phyloP scores from a whole-genome alignment of 2,329 filamentous ascomycete genomes.

The Nakataea oryzae region DNA sequence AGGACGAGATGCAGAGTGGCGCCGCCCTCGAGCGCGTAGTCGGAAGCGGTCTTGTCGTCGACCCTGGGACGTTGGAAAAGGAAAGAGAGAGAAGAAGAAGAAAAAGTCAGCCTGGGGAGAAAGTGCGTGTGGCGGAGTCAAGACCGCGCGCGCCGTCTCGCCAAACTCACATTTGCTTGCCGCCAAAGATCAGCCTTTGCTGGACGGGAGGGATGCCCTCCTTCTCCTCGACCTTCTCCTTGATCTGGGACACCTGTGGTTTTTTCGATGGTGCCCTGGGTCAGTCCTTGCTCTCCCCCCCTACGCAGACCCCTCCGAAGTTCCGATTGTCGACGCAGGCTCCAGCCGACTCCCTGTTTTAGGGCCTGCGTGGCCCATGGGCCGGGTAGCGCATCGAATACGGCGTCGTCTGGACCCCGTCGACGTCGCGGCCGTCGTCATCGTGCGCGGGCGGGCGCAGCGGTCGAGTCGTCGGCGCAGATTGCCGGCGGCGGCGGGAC shows the following conservation, averaged over 20 bases:
- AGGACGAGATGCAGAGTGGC: slow-evolving; percentile 93
- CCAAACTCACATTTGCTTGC: slow-evolving; percentile 81
- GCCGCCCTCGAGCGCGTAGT: slow-evolving; percentile 85
- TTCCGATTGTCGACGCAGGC: too few relatives aligned
- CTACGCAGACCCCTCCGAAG: too few relatives aligned
- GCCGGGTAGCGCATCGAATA: not conserved
- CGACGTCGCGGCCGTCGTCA: not conserved
- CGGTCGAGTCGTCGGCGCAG: not conserved
- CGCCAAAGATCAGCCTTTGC: slow-evolving; percentile 90
- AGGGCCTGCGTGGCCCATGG: too few relatives aligned
- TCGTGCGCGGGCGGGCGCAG: not conserved
- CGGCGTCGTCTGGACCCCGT: not conserved
- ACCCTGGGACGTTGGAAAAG: slow-evolving; percentile 45
- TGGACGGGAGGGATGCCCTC: slow-evolving; percentile 96
- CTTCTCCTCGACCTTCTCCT: slow-evolving; percentile 98
- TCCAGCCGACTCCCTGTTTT: too few relatives aligned
- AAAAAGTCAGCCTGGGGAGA: not conserved
- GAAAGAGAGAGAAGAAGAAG: not conserved
- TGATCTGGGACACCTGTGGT: slow-evolving; percentile 81
- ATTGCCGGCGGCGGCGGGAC: slow-evolving; percentile 3
- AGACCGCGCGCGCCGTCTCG: too few relatives aligned
- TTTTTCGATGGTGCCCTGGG: not conserved
- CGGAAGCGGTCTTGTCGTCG: slow-evolving; percentile 85
- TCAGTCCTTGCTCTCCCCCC: not conserved
- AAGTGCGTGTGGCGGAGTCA: too few relatives aligned